Evolutionary conservation across 176 grass and related monocot genomes (phyloP).

Genomic region (Oryza brachyantha): DNA sequence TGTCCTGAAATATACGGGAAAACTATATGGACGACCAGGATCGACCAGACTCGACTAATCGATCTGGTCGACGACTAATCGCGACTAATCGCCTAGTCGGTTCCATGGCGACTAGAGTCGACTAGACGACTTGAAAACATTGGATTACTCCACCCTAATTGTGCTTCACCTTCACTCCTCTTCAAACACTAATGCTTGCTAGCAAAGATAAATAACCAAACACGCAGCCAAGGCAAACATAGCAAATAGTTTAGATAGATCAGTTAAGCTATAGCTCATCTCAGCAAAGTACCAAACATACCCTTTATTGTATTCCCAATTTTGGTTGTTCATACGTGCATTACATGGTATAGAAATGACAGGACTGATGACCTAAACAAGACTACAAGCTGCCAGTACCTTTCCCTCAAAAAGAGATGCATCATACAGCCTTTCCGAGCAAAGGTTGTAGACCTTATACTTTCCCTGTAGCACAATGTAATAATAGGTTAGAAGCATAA

Average conservation of each 20-base stretch:
- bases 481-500: constrained; percentile 5
- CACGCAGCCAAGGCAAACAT: neutral
- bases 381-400: constrained; percentile 47
- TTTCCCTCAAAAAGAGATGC: constrained; percentile 99
- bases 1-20: too few relatives aligned
- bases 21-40: too few relatives aligned
- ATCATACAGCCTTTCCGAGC: constrained; percentile 95
- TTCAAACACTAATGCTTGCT: neutral
- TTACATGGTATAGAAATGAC: constrained; percentile 1
- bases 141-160: neutral
- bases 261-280: neutral
- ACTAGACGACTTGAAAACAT: too few relatives aligned
- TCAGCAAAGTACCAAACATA: neutral
- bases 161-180: neutral
- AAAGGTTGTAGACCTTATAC: constrained; percentile 99
- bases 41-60: too few relatives aligned
- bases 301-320: neutral
- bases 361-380: constrained; percentile 3
- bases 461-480: constrained; percentile 64
- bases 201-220: neutral
- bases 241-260: neutral
- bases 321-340: neutral
- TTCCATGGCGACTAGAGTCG: too few relatives aligned
- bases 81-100: too few relatives aligned
- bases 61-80: too few relatives aligned